Evolutionary conservation across 495 filamentous ascomycete species (phyloP).

Genomic region (Penicillium nucicola): DNA sequence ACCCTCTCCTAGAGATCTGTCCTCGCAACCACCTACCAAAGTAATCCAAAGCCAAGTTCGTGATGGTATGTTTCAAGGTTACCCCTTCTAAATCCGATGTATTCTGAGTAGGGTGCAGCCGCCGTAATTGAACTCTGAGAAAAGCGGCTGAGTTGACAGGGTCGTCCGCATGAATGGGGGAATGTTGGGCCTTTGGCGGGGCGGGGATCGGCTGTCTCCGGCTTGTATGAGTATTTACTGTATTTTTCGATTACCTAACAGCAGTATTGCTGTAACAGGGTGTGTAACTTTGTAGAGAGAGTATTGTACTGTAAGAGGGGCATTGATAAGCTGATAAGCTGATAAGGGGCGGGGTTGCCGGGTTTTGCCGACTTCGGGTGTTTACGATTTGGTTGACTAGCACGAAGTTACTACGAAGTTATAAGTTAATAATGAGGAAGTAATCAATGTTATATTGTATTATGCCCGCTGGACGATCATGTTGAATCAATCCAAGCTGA

Average conservation of each 20-base stretch:
- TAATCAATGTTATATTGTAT: neutral
- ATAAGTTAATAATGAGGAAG: too few relatives aligned
- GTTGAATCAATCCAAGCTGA: slow-evolving; percentile 15
- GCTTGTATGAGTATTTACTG: neutral
- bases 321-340: neutral
- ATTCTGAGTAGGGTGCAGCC: too few relatives aligned
- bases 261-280: neutral
- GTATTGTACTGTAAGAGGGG: slow-evolving; percentile 5
- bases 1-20: neutral
- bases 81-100: neutral
- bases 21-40: neutral
- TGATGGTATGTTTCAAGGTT: neutral
- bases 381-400: neutral
- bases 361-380: neutral
- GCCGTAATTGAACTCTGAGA: too few relatives aligned
- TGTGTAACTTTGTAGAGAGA: neutral
- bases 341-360: neutral
- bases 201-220: slow-evolving; percentile 28
- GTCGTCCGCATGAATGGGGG: neutral
- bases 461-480: slow-evolving; percentile 7
- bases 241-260: neutral
- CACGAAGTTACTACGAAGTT: too few relatives aligned
- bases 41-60: neutral
- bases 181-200: neutral
- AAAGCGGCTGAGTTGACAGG: neutral